These are phyloP conservation scores for Suillus spraguei DNA, from an alignment of 768 basidiomycete species.

Conservation along the genomic window DNA sequence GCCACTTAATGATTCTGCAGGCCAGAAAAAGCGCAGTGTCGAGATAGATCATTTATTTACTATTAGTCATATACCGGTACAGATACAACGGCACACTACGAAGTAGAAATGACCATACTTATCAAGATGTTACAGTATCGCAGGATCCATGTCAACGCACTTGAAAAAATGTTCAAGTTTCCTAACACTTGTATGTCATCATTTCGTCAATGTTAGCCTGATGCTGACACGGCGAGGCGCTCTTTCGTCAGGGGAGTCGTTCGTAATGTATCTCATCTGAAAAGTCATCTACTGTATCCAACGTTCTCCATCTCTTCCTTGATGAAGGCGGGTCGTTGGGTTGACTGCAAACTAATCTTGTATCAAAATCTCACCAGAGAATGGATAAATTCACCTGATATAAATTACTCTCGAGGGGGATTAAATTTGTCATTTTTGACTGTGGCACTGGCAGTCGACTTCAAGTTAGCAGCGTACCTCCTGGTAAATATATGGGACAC, in stretches of 20 bases:
- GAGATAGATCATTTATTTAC: background rate
- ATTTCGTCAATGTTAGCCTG: background rate
- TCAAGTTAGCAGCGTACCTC: background rate
- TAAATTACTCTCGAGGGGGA: background rate
- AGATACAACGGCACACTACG: background rate
- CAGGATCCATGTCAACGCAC: background rate
- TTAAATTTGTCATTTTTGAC: background rate
- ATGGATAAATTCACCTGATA: background rate
- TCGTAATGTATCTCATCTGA: background rate
- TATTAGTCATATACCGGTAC: background rate
- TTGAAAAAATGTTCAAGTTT: background rate
- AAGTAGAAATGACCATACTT: background rate
- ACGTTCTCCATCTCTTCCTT: background rate
- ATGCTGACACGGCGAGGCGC: background rate
- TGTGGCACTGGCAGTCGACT: constrained; percentile 2
- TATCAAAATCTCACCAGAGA: background rate
- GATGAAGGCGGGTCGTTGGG: background rate
- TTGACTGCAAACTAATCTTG: background rate
- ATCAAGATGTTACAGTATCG: background rate
- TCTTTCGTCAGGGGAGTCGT: background rate
- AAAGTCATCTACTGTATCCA: background rate
- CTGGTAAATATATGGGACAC: background rate
- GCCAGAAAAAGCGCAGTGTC: background rate
- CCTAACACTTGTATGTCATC: background rate
- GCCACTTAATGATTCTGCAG: background rate